Evolutionary conservation across 2,329 filamentous ascomycete species (phyloP).

Genomic region (Alternaria triticimaculans): DNA sequence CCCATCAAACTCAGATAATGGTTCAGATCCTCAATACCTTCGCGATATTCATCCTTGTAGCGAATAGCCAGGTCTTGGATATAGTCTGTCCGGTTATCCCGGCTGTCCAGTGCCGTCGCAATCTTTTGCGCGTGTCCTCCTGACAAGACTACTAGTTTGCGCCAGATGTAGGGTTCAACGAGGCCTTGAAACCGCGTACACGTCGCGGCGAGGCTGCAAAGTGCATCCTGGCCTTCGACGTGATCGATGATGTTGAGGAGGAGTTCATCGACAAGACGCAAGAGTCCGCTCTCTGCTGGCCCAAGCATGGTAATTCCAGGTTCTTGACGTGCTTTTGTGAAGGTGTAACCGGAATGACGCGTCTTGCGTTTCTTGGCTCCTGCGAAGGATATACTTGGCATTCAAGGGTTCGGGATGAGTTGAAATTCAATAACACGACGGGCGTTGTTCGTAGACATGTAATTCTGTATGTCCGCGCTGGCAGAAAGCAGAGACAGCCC

Average conservation of each 20-base stretch:
- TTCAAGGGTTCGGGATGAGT: constrained; percentile 10
- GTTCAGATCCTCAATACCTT: constrained; percentile 42
- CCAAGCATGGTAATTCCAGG: constrained; percentile 21
- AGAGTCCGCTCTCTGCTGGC: constrained; percentile 23
- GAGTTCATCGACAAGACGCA: constrained; percentile 44
- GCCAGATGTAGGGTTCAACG: constrained; percentile 45
- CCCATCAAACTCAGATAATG: constrained; percentile 34
- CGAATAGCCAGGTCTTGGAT: constrained; percentile 41
- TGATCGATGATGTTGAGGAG: constrained; percentile 45
- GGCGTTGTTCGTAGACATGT: not conserved
- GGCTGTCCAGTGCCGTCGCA: constrained; percentile 28
- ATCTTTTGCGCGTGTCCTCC: constrained; percentile 36
- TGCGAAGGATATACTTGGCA: constrained; percentile 29
- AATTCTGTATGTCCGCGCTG: not conserved
- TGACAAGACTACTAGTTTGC: constrained; percentile 32
- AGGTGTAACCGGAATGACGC: constrained; percentile 32
- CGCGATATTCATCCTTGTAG: constrained; percentile 28
- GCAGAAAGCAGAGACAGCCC: not conserved
- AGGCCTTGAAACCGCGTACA: constrained; percentile 40
- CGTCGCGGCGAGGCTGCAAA: constrained; percentile 40
- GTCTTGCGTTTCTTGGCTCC: constrained; percentile 40
- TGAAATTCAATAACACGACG: not conserved
- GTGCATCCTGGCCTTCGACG: constrained; percentile 26
- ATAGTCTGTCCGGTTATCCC: constrained; percentile 30
- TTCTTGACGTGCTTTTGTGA: constrained; percentile 29